These are phyloP conservation scores for Dioscorea zingiberensis DNA, from an alignment of 106 monocot species.

Conservation along the genomic window DNA sequence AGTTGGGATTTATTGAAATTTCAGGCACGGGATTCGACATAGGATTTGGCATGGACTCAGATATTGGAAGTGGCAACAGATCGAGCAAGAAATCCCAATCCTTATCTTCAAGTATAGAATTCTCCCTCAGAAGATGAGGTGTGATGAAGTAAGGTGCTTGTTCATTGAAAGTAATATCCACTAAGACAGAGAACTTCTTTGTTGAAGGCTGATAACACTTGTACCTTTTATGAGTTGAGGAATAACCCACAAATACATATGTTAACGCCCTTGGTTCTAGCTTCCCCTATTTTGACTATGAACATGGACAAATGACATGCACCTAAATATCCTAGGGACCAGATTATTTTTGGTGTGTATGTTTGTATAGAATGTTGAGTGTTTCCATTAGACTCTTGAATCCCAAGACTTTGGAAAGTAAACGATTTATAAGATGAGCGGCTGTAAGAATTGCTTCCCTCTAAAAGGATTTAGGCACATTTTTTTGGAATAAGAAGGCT, in stretches of 20 bases:
- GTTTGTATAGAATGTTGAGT: not conserved
- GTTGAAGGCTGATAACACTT: too few species aligned
- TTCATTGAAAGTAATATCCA: too few species aligned
- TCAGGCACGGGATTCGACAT: too few species aligned
- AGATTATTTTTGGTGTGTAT: not conserved
- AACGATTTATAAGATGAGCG: slow-evolving; percentile 1
- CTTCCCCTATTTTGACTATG: not conserved
- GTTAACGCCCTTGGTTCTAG: not conserved
- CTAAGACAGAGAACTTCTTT: too few species aligned
- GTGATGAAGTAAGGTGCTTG: too few species aligned
- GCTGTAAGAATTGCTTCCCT: slow-evolving; percentile 3
- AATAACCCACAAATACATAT: slow-evolving; percentile 19
- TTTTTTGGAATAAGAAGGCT: not conserved
- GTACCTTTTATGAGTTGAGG: too few species aligned
- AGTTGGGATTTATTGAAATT: too few species aligned
- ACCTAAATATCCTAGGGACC: slow-evolving; percentile 13
- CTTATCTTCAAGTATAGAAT: too few species aligned
- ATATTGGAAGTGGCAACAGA: too few species aligned
- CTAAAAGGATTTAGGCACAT: slow-evolving; percentile 5
- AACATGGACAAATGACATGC: slow-evolving; percentile 14
- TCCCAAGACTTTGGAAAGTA: slow-evolving; percentile 9
- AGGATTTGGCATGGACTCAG: too few species aligned
- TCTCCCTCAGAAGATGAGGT: too few species aligned
- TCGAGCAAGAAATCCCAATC: too few species aligned
- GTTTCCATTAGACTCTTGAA: slow-evolving; percentile 1